Percentiles rank a stretch among this genome's conserved stretches.
Evolutionary conservation across 129 eudicot species (phyloP).

Genomic region (Glebionis coronaria): DNA sequence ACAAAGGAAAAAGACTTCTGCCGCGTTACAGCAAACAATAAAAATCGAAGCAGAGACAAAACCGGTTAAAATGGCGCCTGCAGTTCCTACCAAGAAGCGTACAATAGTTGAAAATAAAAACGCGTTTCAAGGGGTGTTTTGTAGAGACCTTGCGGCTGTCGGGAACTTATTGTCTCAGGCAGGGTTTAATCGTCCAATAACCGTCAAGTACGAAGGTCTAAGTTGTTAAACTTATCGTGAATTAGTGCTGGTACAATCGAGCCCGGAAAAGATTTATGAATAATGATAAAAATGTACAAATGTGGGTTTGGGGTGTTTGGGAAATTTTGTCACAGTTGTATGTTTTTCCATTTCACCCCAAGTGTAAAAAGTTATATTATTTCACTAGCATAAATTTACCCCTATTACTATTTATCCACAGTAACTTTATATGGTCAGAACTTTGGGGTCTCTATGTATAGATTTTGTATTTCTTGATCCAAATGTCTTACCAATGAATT

Average conservation of each 20-base stretch:
- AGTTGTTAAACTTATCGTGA: slow-evolving; percentile 46
- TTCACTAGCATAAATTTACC: slow-evolving; percentile 13
- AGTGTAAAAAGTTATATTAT: slow-evolving; percentile 23
- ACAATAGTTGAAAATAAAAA: slow-evolving; percentile 25
- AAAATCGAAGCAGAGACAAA: slow-evolving; percentile 3
- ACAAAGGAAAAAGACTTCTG: slow-evolving; percentile 50
- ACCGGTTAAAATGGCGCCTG: slow-evolving; percentile 10
- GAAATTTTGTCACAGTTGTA: slow-evolving; percentile 49
- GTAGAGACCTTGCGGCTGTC: slow-evolving; percentile 76
- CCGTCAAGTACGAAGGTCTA: slow-evolving; percentile 71
- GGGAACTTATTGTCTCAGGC: slow-evolving; percentile 71
- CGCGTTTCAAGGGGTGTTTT: slow-evolving; percentile 70
- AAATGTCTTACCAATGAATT: no score
- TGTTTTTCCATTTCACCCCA: neutral
- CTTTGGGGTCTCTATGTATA: neutral
- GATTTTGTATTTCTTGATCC: neutral
- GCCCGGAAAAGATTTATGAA: neutral
- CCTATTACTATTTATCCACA: slow-evolving; percentile 11
- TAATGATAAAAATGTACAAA: slow-evolving; percentile 43
- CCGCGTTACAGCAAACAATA: slow-evolving; percentile 31
- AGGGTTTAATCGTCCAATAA: slow-evolving; percentile 59
- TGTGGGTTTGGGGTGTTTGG: slow-evolving; percentile 28
- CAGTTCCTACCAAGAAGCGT: neutral
- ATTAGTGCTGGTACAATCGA: no score
- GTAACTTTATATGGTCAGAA: neutral